Conservation (phyloP, 2,329 filamentous ascomycete genomes). For the Fusarium torreyae region DNA sequence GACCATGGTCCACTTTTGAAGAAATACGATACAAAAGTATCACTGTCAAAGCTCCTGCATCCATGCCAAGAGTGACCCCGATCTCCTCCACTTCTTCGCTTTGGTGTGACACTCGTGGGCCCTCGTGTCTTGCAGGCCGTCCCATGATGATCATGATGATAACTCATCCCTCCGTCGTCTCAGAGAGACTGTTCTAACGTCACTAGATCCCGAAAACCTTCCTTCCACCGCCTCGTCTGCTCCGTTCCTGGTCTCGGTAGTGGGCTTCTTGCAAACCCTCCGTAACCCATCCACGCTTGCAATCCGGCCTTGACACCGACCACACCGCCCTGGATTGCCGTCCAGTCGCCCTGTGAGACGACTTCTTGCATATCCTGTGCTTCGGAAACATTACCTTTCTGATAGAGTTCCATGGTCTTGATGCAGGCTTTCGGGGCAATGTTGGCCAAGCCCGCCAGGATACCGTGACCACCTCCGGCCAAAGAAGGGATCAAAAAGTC, state of each 20-base stretch:
- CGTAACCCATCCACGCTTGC: slow-evolving; percentile 77
- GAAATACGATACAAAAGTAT: slow-evolving; percentile 2
- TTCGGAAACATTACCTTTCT: slow-evolving; percentile 69
- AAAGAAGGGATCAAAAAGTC: slow-evolving; percentile 81
- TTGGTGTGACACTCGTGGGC: slow-evolving; percentile 30
- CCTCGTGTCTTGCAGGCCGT: not conserved
- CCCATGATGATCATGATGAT: slow-evolving; percentile 9
- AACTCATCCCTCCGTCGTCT: slow-evolving; percentile 15
- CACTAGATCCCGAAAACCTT: slow-evolving; percentile 68
- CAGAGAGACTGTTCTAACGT: slow-evolving; percentile 66
- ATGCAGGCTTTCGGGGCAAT: slow-evolving; percentile 78
- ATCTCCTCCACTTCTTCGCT: slow-evolving; percentile 12
- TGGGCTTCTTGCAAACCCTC: slow-evolving; percentile 62
- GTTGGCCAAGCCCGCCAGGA: slow-evolving; percentile 81
- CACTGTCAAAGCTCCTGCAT: slow-evolving; percentile 18
- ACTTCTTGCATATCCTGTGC: slow-evolving; percentile 76
- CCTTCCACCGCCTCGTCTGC: slow-evolving; percentile 67
- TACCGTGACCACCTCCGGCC: slow-evolving; percentile 77
- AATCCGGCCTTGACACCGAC: slow-evolving; percentile 80
- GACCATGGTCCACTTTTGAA: slow-evolving; percentile 2
- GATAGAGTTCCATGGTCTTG: slow-evolving; percentile 72
- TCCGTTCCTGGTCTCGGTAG: slow-evolving; percentile 63
- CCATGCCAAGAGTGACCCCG: slow-evolving; percentile 1
- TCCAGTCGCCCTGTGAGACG: slow-evolving; percentile 79
- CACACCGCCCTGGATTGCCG: slow-evolving; percentile 79